Evolutionary conservation across 805 yeast species (phyloP).

Genomic region (Yarrowia alimentaria): DNA sequence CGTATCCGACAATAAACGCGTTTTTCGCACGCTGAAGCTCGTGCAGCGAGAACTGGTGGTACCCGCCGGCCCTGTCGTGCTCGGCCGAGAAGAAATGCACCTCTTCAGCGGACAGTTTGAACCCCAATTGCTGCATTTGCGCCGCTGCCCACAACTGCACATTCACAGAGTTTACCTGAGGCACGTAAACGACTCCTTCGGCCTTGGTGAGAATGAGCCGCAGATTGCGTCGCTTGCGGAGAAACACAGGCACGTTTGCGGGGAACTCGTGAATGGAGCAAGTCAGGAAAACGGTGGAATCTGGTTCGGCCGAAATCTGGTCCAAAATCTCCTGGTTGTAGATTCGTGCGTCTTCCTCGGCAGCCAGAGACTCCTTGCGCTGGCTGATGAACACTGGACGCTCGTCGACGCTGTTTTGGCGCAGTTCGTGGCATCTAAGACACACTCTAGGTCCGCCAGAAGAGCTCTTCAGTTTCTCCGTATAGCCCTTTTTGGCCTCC

Average conservation of each 20-base stretch:
- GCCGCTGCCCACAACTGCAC: slow-evolving; percentile 23
- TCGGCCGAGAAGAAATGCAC: slow-evolving; percentile 21
- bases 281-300: slow-evolving; percentile 1
- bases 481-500: neutral
- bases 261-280: slow-evolving; percentile 24
- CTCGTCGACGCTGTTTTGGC: slow-evolving; percentile 1
- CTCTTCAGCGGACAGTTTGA: slow-evolving; percentile 1
- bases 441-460: neutral
- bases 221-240: slow-evolving; percentile 25
- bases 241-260: slow-evolving; percentile 13
- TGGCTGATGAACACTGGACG: neutral
- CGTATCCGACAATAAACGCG: slow-evolving; percentile 6
- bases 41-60: slow-evolving; percentile 4
- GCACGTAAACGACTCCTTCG: slow-evolving; percentile 19
- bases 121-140: slow-evolving; percentile 12
- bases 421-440: slow-evolving; percentile 9
- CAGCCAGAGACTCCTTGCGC: neutral
- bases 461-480: neutral
- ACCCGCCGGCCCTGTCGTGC: slow-evolving; percentile 1
- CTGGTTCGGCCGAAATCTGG: slow-evolving; percentile 1
- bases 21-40: neutral
- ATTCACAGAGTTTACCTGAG: slow-evolving; percentile 15
- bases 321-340: slow-evolving; percentile 13
- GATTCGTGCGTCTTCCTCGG: neutral
- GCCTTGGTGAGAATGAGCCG: slow-evolving; percentile 31